Evolutionary conservation across 306 rosid genomes (phyloP).

Genomic region (Acacia crassicarpa): DNA sequence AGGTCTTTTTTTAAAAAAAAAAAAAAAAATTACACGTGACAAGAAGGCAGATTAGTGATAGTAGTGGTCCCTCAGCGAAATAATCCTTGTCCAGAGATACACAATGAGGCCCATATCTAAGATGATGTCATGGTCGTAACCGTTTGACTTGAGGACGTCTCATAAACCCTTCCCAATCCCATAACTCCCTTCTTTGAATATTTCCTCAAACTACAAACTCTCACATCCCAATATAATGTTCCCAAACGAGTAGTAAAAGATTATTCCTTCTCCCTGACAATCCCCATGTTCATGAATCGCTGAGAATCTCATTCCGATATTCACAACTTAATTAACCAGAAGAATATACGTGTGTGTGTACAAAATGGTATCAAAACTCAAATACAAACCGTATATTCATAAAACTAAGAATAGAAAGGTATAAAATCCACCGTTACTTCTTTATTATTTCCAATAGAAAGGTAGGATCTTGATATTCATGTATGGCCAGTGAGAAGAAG

Average conservation of each 20-base stretch:
- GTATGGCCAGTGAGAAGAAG: neutral
- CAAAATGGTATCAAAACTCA: neutral
- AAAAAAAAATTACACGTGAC: conserved; percentile 34
- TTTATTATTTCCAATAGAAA: too few species aligned
- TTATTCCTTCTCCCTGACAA: neutral
- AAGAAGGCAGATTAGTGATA: neutral
- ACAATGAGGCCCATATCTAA: conserved; percentile 43
- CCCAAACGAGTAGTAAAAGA: neutral
- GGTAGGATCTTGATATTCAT: neutral
- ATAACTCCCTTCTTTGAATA: conserved; percentile 51
- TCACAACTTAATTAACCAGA: neutral
- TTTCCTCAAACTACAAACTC: conserved; percentile 15
- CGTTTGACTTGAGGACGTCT: conserved; percentile 62
- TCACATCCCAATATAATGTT: neutral
- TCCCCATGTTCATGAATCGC: neutral
- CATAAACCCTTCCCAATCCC: conserved; percentile 45
- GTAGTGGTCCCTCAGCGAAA: conserved; percentile 43
- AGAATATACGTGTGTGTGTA: too few species aligned
- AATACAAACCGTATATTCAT: too few species aligned
- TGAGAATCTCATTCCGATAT: neutral
- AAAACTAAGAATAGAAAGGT: neutral
- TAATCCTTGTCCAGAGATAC: conserved; percentile 34
- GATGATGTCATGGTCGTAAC: conserved; percentile 73
- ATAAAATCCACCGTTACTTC: neutral
- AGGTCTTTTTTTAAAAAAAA: neutral